Percentiles rank a stretch among this genome's conserved stretches.
phyloP scores from a whole-genome alignment of 1,284 basidiomycete species.

The Athelia sp. region DNA sequence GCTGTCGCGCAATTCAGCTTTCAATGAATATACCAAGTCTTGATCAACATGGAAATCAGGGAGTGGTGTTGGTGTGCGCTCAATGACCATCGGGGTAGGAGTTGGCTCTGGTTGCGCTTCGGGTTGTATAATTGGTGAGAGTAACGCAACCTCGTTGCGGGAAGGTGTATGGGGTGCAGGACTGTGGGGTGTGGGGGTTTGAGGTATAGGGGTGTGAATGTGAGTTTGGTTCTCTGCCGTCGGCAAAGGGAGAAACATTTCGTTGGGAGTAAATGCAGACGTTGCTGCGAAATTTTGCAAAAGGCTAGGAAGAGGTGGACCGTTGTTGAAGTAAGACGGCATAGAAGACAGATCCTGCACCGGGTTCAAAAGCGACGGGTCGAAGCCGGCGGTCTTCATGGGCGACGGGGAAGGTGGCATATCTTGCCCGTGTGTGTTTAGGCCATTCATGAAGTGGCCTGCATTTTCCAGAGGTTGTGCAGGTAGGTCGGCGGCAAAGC shows the following conservation, averaged over 20 bases:
- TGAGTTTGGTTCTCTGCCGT: neutral
- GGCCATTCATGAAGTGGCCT: constrained; percentile 4
- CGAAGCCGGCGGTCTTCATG: constrained; percentile 41
- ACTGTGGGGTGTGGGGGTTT: neutral
- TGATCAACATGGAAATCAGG: constrained; percentile 65
- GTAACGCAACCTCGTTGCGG: neutral
- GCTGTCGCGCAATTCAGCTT: constrained; percentile 37
- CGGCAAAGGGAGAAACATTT: neutral
- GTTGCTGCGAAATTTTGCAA: neutral
- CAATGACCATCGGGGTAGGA: constrained; percentile 43
- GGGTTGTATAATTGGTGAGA: constrained; percentile 7
- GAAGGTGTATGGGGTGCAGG: constrained; percentile 1
- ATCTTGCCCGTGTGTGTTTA: constrained; percentile 23
- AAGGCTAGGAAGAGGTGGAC: neutral
- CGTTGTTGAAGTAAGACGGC: neutral
- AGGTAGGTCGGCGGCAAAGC: constrained; percentile 28
- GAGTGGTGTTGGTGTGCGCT: constrained; percentile 55
- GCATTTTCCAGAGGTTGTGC: neutral
- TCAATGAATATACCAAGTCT: constrained; percentile 38
- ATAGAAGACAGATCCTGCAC: constrained; percentile 25
- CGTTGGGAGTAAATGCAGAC: neutral
- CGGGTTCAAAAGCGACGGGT: constrained; percentile 55
- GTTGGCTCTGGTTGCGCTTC: constrained; percentile 20
- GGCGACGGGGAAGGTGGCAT: constrained; percentile 20
- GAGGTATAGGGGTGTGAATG: constrained; percentile 5